Evolutionary conservation across 2,329 filamentous ascomycete species (phyloP), one percentile per base, ranked within the genome.

Genomic region (Penicillium sp.): DNA sequence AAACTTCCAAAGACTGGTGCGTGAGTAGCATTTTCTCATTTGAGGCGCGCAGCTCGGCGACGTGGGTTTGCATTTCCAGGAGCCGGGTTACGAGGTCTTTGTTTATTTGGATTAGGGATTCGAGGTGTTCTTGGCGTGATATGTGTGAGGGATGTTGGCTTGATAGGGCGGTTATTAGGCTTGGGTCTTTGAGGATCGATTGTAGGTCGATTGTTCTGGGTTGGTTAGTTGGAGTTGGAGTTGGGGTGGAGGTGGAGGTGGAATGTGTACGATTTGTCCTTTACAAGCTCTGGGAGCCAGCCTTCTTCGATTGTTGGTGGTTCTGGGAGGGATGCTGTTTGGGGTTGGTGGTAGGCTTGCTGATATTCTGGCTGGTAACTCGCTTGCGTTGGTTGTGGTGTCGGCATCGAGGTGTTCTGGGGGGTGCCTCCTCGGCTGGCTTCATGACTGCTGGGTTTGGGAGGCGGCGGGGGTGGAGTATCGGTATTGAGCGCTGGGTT

Each of bases 1-100:
- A 86, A n/a, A 91, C 82, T 72, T 97, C 93, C 13, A 96, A 81
- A 1, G 88, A 88, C 62, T 92, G 88, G 20, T 93, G 82, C 9
- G 88, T 81, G 1, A 97, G 79, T 0, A 97, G 81, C 51, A 91
- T 86, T 3, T 89, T 86, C 65, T 95, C 89, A 0, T 88, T 87
- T 1, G 80, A 77, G 25, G 82, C 79, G 48, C 92, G 86, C 2
- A 76, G 62, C 15, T 66, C 61, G 9, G 71, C 66, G 10, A 85
- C 71, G 52, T 79, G 79, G 0, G 73, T 65, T 57, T 76, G 70
- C 6, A 74, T 60, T 6, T 70, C 63, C 1, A 71, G 62, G 1
- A 76, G 59, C 38, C 72, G 71, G 4, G 64, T 63, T 24, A 89
- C 86, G 6, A 92, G 80, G 33, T 81, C 77, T 53, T 88, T 74